Conservation (phyloP, 2,329 filamentous ascomycete genomes). For the Ceratocystis destructans region DNA sequence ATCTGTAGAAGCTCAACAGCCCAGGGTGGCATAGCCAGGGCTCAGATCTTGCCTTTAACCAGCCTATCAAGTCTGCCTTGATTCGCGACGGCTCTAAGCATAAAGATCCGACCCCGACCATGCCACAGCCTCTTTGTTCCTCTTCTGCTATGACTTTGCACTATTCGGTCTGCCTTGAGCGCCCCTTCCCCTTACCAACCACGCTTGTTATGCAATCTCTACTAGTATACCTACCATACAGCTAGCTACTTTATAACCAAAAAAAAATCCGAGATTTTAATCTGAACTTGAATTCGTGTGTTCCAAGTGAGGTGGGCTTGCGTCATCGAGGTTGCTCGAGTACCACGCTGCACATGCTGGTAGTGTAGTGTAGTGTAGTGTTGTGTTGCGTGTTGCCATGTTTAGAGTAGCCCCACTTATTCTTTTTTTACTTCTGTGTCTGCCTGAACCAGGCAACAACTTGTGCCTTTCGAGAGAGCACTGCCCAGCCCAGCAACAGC, state of each 20-base stretch:
- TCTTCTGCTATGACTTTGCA: neutral
- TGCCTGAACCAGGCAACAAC: constrained; percentile 1
- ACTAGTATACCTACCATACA: neutral
- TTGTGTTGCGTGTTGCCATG: neutral
- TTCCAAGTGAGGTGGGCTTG: neutral
- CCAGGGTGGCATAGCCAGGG: neutral
- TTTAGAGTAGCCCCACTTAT: neutral
- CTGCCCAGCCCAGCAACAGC: neutral
- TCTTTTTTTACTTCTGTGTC: neutral
- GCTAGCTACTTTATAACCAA: neutral
- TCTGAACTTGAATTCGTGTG: neutral
- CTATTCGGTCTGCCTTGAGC: neutral
- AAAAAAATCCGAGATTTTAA: neutral
- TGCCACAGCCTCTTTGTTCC: constrained; percentile 3
- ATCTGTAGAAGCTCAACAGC: neutral
- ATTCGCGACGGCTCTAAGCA: neutral
- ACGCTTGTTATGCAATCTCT: neutral
- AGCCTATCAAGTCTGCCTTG: neutral
- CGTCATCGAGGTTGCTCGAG: neutral
- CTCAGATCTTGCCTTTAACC: neutral
- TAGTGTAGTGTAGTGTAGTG: neutral
- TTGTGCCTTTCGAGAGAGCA: neutral
- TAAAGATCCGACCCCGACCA: neutral
- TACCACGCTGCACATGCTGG: neutral
- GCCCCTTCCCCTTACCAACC: neutral